Evolutionary conservation across 306 rosid genomes (phyloP), one percentile per base, ranked within the genome.

Genomic region (Cucumis melo): DNA sequence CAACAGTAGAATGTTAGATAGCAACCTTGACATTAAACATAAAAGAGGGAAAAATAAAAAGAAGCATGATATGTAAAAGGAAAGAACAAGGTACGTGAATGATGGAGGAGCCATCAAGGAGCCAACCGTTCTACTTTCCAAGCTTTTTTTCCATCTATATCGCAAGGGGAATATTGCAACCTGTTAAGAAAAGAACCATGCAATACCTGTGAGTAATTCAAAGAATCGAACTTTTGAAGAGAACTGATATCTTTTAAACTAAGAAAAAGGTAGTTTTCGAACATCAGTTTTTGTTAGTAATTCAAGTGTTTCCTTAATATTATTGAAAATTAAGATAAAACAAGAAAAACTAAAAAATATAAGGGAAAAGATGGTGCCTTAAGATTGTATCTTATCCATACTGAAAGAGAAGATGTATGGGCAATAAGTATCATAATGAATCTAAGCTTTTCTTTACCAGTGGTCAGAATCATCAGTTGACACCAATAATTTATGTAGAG

Each of bases 91-190:
- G 70, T 77, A 79, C 59, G 62, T 77, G 66, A 79, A 63, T 8
- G 76, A 70, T 57, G 65, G 66, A 71, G 34, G 41, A 58, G 54
- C 42, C 71, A n/a, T 94, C 88, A 95, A 23, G 99, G 98, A 44
- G 99, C 98, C 88, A 95, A 83, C 48, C 98, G 91, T 82, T 92
- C 92, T 77, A 92, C 57, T 83, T 86, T 88, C 99, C 99, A 95
- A 55, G 13, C 83, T 83, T 17, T 81, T 65, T 86, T 83, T 77
- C 97, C 98, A 78, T 88, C 81, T 58, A 82, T 81, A 81, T 90
- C 96, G n/a, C 48, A 74, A 38, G 96, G 90, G 70, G 90, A 81
- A 82, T 92, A 95, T 64, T 16, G 89, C 91, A 95, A 83, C 91
- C 99, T 95, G 90, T 80, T 83, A 73, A 74, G 76, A 77, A 83